These are phyloP conservation scores for Pyrenophora seminiperda DNA, from an alignment of 2,329 filamentous ascomycete species.

Conservation along the genomic window DNA sequence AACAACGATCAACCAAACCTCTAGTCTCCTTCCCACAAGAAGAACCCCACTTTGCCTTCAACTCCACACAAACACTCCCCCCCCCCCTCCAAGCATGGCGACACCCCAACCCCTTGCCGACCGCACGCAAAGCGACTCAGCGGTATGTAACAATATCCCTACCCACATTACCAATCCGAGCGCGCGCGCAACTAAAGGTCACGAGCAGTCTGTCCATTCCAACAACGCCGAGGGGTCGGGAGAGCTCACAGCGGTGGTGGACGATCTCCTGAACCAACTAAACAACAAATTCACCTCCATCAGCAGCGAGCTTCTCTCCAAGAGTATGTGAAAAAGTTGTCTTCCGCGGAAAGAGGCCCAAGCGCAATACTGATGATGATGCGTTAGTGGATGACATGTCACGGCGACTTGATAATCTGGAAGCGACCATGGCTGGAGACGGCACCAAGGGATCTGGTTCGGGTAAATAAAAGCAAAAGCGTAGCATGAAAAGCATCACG, in stretches of 20 bases:
- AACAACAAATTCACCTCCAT: constrained; percentile 84
- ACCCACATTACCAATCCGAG: background rate
- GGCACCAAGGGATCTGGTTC: constrained; percentile 37
- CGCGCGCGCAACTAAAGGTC: constrained; percentile 3
- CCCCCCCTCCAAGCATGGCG: constrained; percentile 20
- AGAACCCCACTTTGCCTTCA: background rate
- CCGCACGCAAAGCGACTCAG: constrained; percentile 30
- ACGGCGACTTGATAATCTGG: constrained; percentile 79
- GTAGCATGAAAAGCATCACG: background rate
- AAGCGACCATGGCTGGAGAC: constrained; percentile 69
- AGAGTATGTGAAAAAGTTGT: constrained; percentile 68
- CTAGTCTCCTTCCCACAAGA: background rate
- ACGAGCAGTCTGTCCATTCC: constrained; percentile 22
- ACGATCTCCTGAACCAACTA: constrained; percentile 83
- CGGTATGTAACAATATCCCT: constrained; percentile 23
- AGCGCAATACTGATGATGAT: background rate
- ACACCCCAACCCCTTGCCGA: constrained; percentile 26
- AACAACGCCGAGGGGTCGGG: constrained; percentile 45
- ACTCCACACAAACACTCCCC: background rate
- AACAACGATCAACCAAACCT: background rate
- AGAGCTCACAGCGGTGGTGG: constrained; percentile 78
- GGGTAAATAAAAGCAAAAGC: constrained; percentile 20
- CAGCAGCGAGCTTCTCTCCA: constrained; percentile 84
- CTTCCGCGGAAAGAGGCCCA: fast-evolving
- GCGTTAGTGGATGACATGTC: constrained; percentile 90